Percentiles rank a stretch among this genome's conserved stretches.
These are phyloP conservation scores for Ogataea minuta DNA, from an alignment of 805 yeast genomes.

Conservation along the genomic window DNA sequence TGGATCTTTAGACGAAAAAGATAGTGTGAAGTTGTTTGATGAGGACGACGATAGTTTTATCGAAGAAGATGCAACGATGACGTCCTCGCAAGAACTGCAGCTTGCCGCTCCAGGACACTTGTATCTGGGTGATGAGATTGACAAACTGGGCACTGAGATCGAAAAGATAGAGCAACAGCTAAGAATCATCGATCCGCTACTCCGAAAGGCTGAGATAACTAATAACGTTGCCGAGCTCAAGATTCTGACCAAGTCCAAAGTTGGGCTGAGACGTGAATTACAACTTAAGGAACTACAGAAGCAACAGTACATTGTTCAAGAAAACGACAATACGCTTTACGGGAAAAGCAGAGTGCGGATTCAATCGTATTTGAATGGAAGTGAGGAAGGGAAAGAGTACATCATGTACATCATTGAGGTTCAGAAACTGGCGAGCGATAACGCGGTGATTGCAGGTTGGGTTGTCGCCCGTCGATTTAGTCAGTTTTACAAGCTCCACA, in stretches of 20 bases:
- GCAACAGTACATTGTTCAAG: slow-evolving; percentile 82
- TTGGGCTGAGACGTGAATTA: slow-evolving; percentile 69
- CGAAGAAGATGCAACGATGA: slow-evolving; percentile 17
- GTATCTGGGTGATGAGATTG: slow-evolving; percentile 65
- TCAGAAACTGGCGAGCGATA: slow-evolving; percentile 41
- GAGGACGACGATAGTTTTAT: slow-evolving; percentile 22
- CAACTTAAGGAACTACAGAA: slow-evolving; percentile 67
- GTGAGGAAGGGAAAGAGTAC: slow-evolving; percentile 57
- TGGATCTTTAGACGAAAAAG: slow-evolving; percentile 24
- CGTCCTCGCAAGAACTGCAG: slow-evolving; percentile 31
- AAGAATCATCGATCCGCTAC: slow-evolving; percentile 60
- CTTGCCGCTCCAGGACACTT: slow-evolving; percentile 70
- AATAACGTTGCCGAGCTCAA: slow-evolving; percentile 69
- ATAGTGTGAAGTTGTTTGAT: slow-evolving; percentile 32
- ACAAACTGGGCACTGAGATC: slow-evolving; percentile 54
- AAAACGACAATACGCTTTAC: slow-evolving; percentile 72
- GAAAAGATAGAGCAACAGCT: slow-evolving; percentile 59
- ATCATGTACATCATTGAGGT: slow-evolving; percentile 77
- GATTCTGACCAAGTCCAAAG: slow-evolving; percentile 63
- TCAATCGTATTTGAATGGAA: slow-evolving; percentile 53
- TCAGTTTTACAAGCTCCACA: slow-evolving; percentile 74
- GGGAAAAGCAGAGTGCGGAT: slow-evolving; percentile 59
- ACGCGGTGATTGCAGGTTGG: slow-evolving; percentile 70
- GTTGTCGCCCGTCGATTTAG: slow-evolving; percentile 85
- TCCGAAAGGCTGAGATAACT: slow-evolving; percentile 81